These are phyloP conservation scores for Globisporangium carolinianum DNA, from an alignment of 352 stramenopile genomes.

Conservation along the genomic window DNA sequence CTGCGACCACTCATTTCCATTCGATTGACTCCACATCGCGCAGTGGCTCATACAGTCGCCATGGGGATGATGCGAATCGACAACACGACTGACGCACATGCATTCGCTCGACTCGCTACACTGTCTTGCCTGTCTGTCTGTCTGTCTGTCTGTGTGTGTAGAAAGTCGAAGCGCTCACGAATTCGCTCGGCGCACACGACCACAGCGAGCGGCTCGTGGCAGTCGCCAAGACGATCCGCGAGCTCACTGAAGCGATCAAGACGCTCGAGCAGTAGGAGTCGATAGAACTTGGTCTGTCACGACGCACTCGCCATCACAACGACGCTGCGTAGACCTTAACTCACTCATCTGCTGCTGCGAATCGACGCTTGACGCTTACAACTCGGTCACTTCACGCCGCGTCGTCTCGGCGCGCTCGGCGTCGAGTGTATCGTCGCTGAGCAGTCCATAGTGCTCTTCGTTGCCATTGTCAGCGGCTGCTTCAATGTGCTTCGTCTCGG, in stretches of 20 bases:
- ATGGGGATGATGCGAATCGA: too few relatives aligned
- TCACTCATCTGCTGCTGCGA: conserved; percentile 1
- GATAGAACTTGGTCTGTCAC: background rate
- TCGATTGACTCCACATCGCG: conserved; percentile 8
- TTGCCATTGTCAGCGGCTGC: conserved; percentile 13
- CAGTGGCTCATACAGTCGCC: too few relatives aligned
- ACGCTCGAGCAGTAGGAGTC: conserved; percentile 15
- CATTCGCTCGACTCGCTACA: conserved; percentile 6
- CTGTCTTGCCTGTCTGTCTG: background rate
- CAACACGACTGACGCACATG: too few relatives aligned
- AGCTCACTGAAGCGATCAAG: conserved; percentile 56
- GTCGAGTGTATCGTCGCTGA: conserved; percentile 20
- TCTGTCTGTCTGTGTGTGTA: conserved; percentile 17
- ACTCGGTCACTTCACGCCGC: conserved; percentile 36
- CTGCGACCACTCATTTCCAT: conserved; percentile 48
- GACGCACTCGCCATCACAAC: background rate
- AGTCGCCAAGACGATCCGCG: conserved; percentile 53
- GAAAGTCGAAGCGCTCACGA: conserved; percentile 68
- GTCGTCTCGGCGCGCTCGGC: conserved; percentile 20
- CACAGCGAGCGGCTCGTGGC: conserved; percentile 50
- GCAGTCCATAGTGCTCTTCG: conserved; percentile 38
- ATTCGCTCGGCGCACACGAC: conserved; percentile 45
- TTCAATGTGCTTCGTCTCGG: conserved; percentile 50
- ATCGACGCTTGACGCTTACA: conserved; percentile 14
- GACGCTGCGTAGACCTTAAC: background rate